Evolutionary conservation across 2,329 filamentous ascomycete species (phyloP).

Genomic region (Daldinia sp.): DNA sequence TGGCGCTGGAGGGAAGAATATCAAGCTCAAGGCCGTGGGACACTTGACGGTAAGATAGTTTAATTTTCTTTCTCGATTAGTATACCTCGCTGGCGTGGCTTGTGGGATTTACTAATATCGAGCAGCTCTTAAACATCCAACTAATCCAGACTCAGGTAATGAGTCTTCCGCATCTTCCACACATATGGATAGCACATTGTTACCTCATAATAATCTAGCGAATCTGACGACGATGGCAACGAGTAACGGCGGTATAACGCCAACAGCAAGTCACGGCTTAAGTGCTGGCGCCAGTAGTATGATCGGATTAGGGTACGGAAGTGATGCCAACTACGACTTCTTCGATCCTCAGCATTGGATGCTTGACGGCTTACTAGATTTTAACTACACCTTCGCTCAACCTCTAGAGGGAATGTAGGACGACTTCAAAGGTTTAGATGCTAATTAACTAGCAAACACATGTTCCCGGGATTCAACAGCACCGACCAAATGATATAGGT

Average conservation of each 20-base stretch:
- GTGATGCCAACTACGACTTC: constrained; percentile 80
- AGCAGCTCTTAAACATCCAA: constrained; percentile 82
- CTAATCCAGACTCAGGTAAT: constrained; percentile 80
- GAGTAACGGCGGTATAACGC: constrained; percentile 62
- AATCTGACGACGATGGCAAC: constrained; percentile 56
- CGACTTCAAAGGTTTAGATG: neutral
- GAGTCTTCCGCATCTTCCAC: constrained; percentile 76
- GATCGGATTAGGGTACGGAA: constrained; percentile 63
- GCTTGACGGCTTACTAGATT: constrained; percentile 83
- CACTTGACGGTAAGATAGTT: constrained; percentile 70
- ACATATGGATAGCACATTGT: constrained; percentile 68
- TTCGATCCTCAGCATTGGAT: constrained; percentile 96
- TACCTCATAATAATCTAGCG: constrained; percentile 58
- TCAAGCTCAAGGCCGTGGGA: constrained; percentile 73
- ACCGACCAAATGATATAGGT: neutral
- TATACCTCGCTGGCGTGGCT: constrained; percentile 39
- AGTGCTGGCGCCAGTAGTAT: constrained; percentile 56
- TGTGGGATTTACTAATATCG: constrained; percentile 47
- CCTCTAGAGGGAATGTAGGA: constrained; percentile 62
- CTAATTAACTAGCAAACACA: neutral
- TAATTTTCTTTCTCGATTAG: constrained; percentile 39
- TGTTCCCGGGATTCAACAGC: neutral
- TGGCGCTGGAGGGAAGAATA: constrained; percentile 88
- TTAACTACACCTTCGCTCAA: constrained; percentile 71
- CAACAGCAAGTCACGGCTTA: constrained; percentile 56